Evolutionary conservation across 345 rosid species (phyloP), one percentile per base, ranked within the genome.

Genomic region (Arabidopsis arenosa): DNA sequence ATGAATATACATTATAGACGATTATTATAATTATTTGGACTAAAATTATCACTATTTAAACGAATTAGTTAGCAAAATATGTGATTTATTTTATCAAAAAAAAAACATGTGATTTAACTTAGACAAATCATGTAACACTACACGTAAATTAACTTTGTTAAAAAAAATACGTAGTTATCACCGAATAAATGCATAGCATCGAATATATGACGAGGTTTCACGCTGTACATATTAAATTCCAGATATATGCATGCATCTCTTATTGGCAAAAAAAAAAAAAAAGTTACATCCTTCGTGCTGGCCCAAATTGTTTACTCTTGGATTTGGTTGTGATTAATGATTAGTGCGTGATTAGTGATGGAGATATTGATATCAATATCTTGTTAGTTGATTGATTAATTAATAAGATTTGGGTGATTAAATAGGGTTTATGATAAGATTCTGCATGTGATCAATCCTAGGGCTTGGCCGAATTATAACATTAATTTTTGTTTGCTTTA

Each of bases 341-440:
- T 76, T 63, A 70, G 21, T 47, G 39, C 70, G 70, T 76, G 75
- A 70, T 55, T 63, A 70, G 41, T 37, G 37, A 56, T 70, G 48
- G 76, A 63, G 80, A 77, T 77, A 63, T 54, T 54, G 28, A 44
- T 61, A 76, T 77, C 76, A 12, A 54, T 26, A 70, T 70, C 61
- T 70, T 63, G 80, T 64, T 77, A 77, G 76, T 47, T 77, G 62
- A 36, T 40, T 69, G 57, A 58, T 63, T 63, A 70, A 56, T 63
- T 70, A 33, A 77, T 45, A 54, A 63, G 72, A 77, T 77, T 70
- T 47, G 45, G 76, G 32, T 77, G 14, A 54, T 70, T 63, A 57
- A 63, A 30, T 45, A 77, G 18, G 52, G 41, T 36, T 45, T 63
- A 37, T 70, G 80, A 70, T 70, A 47, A 70, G 76, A 70, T 70